Base-by-base conservation (phyloP, 148 eudicot genomes). In the Polygonum maritimum region DNA sequence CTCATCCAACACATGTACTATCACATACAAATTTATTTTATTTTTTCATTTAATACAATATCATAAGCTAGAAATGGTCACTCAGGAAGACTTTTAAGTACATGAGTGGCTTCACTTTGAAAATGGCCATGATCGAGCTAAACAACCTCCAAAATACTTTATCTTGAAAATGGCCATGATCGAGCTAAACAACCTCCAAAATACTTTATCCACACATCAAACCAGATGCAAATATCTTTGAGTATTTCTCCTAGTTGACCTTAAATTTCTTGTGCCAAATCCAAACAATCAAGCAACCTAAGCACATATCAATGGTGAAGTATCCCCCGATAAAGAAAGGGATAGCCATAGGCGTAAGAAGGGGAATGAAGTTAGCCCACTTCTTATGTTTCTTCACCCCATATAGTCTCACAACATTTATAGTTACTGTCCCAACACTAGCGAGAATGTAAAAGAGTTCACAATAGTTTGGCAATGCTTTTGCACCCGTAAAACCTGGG, bases 291-390 rank as follows among this genome's bases (percentile, higher is more conserved):
- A 90, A 82, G 75, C 89, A 85, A 7, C 92, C 95, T 18, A 88
- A 79, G 72, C 92, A 90, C 95, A 90, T 90, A 22, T 90, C 92
- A 45, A 90, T 87, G 3, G 92, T 58, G 38, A 90, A 90, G 51
- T 90, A 90, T 1, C 81, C 86, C 21, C 95, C 95, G 38, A 90
- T 73, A 78, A 85, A 90, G 65, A 90, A 90, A 9, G 95, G 95
- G 39, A 90, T 87, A 7, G 95, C 92, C 95, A 90, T 90, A 1
- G 92, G 92, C 95, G 88, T 90, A 11, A 92, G 95, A 8, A 88
- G 71, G 3, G 95, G 95, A 71, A 90, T 87, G 74, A 62, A 88
- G 75, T 70, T 74, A 5, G 83, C 82, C 81, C 79, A 35, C 67
- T 80, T 13, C 71, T 62, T 36, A n/a, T 86, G 83, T 0, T 48